Percentiles rank a stretch among this genome's conserved stretches.
Evolutionary conservation across 2,329 filamentous ascomycete genomes (phyloP).

Genomic region (Plenodomus lindquistii): DNA sequence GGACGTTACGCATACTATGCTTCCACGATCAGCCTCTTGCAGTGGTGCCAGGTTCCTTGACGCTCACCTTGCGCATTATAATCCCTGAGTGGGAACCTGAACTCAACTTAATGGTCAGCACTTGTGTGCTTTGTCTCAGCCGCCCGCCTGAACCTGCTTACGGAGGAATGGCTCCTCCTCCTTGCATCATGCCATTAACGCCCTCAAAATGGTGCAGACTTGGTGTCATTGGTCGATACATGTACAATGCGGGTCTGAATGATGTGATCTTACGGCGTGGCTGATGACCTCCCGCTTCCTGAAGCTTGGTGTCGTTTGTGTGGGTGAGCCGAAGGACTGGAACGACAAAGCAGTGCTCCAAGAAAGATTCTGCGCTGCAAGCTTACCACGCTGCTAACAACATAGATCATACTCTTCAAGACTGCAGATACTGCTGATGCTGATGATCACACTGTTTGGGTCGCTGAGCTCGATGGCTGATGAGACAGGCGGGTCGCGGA

Average conservation of each 20-base stretch:
- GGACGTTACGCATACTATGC: not conserved
- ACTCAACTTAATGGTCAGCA: not conserved
- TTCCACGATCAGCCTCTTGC: not conserved
- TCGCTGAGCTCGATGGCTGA: not conserved
- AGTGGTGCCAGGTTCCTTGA: not conserved
- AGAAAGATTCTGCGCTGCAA: not conserved
- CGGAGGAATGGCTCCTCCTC: not conserved
- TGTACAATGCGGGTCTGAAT: not conserved
- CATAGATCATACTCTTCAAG: not conserved
- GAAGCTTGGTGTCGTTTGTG: constrained; percentile 1
- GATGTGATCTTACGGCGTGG: not conserved
- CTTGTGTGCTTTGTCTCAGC: constrained; percentile 1
- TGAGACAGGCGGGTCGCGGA: not conserved
- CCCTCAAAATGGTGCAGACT: not conserved
- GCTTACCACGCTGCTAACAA: not conserved
- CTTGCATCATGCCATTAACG: not conserved
- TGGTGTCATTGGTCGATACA: not conserved
- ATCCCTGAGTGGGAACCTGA: not conserved
- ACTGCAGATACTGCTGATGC: not conserved
- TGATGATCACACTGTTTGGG: not conserved
- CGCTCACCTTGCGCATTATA: not conserved
- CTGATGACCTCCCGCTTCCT: constrained; percentile 1
- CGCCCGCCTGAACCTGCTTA: not conserved
- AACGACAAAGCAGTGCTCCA: not conserved
- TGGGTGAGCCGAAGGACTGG: not conserved